Evolutionary conservation across 192 early-diverging fungal species (phyloP).

Genomic region (Diversispora eburnea): DNA sequence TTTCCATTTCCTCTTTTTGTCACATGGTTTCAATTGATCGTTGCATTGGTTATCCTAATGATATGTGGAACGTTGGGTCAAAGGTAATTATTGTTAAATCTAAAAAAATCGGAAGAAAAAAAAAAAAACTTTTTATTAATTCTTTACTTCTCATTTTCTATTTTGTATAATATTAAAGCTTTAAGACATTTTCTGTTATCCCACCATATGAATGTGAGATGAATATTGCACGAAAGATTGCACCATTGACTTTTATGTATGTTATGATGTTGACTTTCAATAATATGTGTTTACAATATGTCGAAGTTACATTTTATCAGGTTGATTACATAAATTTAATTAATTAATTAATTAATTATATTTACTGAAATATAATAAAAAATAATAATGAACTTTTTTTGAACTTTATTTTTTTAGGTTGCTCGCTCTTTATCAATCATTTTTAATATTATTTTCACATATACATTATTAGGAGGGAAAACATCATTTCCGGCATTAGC

Average conservation of each 20-base stretch:
- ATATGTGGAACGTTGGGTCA: conserved; percentile 53
- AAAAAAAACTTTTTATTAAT: background rate
- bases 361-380: too few relatives aligned
- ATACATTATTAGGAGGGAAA: conserved; percentile 49
- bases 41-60: conserved; percentile 52
- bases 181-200: conserved; percentile 50
- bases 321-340: conserved; percentile 21
- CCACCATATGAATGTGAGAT: conserved; percentile 62
- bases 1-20: conserved; percentile 67
- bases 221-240: conserved; percentile 48
- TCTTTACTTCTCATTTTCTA: background rate
- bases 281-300: conserved; percentile 61
- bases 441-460: conserved; percentile 69
- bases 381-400: background rate
- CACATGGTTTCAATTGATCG: conserved; percentile 62
- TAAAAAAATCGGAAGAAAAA: background rate
- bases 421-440: conserved; percentile 64
- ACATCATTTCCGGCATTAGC: conserved; percentile 51
- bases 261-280: conserved; percentile 66
- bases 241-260: conserved; percentile 59
- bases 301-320: conserved; percentile 70
- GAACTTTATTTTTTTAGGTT: conserved; percentile 33
- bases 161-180: conserved; percentile 27
- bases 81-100: conserved; percentile 38
- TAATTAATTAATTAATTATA: too few relatives aligned